Percentiles rank a stretch among this genome's conserved stretches.
Conservation (phyloP, 345 rosid genomes). For the Brassica carinata region DNA sequence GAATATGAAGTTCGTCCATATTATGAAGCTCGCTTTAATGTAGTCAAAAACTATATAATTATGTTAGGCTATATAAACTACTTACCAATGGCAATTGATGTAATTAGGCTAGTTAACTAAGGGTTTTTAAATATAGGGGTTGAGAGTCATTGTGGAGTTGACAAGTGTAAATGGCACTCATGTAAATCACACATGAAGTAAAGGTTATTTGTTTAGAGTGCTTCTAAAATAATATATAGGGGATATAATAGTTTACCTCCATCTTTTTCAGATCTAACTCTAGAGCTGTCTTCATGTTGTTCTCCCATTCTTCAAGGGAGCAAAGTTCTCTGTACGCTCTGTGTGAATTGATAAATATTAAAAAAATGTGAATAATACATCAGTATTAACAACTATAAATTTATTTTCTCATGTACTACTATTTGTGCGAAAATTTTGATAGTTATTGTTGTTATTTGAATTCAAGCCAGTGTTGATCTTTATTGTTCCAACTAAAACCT, state of each 20-base stretch:
- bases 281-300: constrained; percentile 51
- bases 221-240: no score
- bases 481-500: neutral
- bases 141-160: no score
- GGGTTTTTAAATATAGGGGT: no score
- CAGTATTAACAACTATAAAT: neutral
- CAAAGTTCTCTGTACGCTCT: constrained; percentile 67
- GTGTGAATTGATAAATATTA: neutral
- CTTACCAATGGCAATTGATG: no score
- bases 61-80: no score
- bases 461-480: neutral
- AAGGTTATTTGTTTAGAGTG: no score
- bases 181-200: no score
- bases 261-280: constrained; percentile 54
- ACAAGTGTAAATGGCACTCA: no score
- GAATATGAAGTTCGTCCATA: no score
- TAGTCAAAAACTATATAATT: no score
- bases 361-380: neutral
- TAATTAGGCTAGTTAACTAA: no score
- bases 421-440: neutral
- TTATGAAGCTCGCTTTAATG: no score
- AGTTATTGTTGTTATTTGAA: neutral
- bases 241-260: constrained; percentile 49
- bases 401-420: neutral
- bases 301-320: constrained; percentile 64